phyloP scores from a whole-genome alignment of 1,139 yeast species.

The Candida tropicalis region DNA sequence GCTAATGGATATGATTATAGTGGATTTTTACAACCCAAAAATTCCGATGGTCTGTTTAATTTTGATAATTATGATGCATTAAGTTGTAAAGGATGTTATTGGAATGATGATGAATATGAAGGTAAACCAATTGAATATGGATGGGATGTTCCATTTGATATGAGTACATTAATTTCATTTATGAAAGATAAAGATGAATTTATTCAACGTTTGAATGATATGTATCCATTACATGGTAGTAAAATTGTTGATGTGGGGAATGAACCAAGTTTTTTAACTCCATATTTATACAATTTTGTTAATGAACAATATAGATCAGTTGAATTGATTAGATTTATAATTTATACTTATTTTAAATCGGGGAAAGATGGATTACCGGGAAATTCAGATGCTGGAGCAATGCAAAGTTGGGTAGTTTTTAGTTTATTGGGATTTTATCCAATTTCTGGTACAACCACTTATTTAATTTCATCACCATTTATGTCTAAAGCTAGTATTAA shows the following conservation, averaged over 20 bases:
- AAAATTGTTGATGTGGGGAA: constrained; percentile 35
- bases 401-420: constrained; percentile 43
- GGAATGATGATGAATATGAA: constrained; percentile 61
- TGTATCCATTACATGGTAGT: constrained; percentile 33
- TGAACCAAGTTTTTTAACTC: constrained; percentile 38
- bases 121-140: constrained; percentile 67
- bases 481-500: constrained; percentile 25
- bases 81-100: constrained; percentile 34
- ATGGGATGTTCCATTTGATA: constrained; percentile 39
- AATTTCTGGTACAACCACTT: constrained; percentile 39
- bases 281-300: constrained; percentile 33
- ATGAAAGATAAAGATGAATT: constrained; percentile 24
- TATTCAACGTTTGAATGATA: constrained; percentile 34
- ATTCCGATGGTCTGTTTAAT: constrained; percentile 32
- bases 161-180: constrained; percentile 27
- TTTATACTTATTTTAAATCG: constrained; percentile 26
- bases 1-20: constrained; percentile 22
- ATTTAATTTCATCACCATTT: constrained; percentile 36
- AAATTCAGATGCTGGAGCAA: constrained; percentile 44
- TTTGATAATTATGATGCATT: constrained; percentile 27
- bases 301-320: constrained; percentile 31
- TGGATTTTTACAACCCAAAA: constrained; percentile 39
- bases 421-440: constrained; percentile 40
- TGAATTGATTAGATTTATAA: constrained; percentile 33
- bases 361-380: constrained; percentile 34